Conservation (phyloP, 2,329 filamentous ascomycete genomes). For the Zarea fungicola region DNA sequence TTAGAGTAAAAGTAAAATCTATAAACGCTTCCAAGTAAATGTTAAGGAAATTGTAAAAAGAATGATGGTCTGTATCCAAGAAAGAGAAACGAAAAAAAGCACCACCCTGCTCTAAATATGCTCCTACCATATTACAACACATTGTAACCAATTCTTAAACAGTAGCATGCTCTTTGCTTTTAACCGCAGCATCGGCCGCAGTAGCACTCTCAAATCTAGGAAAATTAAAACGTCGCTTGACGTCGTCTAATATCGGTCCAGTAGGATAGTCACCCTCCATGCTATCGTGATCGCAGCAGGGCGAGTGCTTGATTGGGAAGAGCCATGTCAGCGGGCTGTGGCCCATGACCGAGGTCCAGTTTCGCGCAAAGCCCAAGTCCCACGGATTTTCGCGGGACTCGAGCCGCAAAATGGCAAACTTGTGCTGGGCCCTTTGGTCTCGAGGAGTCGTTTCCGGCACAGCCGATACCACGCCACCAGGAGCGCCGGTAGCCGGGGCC, state of each 20-base stretch:
- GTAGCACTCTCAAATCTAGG: neutral
- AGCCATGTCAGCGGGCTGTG: constrained; percentile 68
- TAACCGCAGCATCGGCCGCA: neutral
- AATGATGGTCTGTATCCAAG: no score
- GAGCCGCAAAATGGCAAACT: constrained; percentile 75
- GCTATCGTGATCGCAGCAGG: constrained; percentile 64
- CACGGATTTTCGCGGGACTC: constrained; percentile 77
- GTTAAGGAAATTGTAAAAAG: no score
- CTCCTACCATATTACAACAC: neutral
- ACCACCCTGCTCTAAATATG: neutral
- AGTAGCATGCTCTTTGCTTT: neutral
- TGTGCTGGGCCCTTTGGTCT: constrained; percentile 50
- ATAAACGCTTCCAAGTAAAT: no score
- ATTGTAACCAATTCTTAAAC: neutral
- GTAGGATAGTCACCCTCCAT: constrained; percentile 63
- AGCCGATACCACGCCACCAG: no score
- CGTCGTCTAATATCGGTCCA: constrained; percentile 53
- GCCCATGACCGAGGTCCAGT: constrained; percentile 80
- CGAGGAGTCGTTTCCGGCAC: constrained; percentile 20
- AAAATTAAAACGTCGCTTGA: constrained; percentile 43
- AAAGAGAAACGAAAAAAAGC: no score
- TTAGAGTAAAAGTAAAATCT: no score
- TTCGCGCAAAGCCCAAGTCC: constrained; percentile 64
- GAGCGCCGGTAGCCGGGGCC: constrained; percentile 1
- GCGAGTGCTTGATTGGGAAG: constrained; percentile 68